A percentile compares a stretch with the other conserved stretches of the same genome.
Evolutionary conservation across 169 alveolate species (phyloP).

Genomic region (Toxoplasma gondii): DNA sequence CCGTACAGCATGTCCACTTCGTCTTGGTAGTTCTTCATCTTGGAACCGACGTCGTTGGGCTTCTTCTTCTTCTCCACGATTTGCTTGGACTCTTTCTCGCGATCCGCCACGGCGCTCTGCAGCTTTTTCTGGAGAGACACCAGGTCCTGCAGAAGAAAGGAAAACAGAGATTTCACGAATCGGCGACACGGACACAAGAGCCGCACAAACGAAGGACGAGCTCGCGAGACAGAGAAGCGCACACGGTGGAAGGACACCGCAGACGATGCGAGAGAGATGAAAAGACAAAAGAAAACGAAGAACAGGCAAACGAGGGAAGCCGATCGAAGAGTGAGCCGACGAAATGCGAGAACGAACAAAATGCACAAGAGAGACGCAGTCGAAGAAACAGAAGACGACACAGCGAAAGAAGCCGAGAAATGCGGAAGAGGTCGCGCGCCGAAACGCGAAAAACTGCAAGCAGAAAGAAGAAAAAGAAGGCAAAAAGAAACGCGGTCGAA

Average conservation of each 20-base stretch:
- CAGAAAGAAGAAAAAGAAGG: background rate
- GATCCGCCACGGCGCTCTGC: background rate
- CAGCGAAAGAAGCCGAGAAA: background rate
- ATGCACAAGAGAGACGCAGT: background rate
- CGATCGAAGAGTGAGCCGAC: background rate
- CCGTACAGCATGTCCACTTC: constrained; percentile 50
- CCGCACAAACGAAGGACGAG: background rate
- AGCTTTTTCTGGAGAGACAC: constrained; percentile 37
- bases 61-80: constrained; percentile 54
- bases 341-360: background rate
- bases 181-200: background rate
- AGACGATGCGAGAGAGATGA: background rate
- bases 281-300: background rate
- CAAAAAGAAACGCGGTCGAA: background rate
- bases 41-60: constrained; percentile 36
- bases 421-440: background rate
- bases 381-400: background rate
- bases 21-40: constrained; percentile 35
- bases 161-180: background rate
- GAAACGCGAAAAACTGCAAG: background rate
- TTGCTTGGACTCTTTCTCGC: constrained; percentile 16
- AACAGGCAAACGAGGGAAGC: background rate
- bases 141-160: constrained; percentile 32
- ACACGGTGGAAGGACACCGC: background rate
- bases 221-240: background rate